Evolutionary conservation across 352 stramenopile genomes (phyloP).

Genomic region (Phytopythium montanum): DNA sequence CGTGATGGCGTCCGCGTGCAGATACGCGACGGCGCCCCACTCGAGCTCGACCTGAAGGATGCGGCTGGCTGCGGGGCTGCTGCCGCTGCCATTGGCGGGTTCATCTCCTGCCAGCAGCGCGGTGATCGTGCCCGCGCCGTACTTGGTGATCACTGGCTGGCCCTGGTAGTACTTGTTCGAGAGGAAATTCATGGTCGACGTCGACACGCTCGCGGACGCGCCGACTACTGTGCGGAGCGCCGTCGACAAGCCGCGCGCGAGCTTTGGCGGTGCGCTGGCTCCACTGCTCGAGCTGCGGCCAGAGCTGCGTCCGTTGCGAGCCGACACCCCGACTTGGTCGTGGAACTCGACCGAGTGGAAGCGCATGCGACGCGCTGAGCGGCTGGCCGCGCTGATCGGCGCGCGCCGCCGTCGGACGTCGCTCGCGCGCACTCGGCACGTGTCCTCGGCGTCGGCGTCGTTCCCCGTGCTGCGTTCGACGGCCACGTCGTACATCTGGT

Average conservation of each 20-base stretch:
- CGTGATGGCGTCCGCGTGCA: slow-evolving; percentile 58
- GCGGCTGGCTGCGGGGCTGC: slow-evolving; percentile 42
- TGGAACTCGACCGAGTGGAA: slow-evolving; percentile 20
- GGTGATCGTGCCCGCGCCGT: slow-evolving; percentile 54
- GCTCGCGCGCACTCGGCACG: slow-evolving; percentile 28
- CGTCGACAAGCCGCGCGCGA: slow-evolving; percentile 41
- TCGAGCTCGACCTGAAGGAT: slow-evolving; percentile 60
- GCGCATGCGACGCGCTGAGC: slow-evolving; percentile 26
- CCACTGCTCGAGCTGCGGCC: slow-evolving; percentile 12
- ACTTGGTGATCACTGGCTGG: slow-evolving; percentile 71
- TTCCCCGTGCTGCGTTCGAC: slow-evolving; percentile 21
- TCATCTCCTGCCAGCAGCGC: slow-evolving; percentile 41
- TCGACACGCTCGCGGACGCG: slow-evolving; percentile 46
- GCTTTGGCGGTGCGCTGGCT: slow-evolving; percentile 23
- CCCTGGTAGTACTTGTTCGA: slow-evolving; percentile 71
- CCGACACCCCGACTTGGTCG: slow-evolving; percentile 10
- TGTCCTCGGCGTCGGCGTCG: slow-evolving; percentile 31
- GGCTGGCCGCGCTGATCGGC: slow-evolving; percentile 10
- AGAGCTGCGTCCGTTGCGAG: slow-evolving; percentile 14
- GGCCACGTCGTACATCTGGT: slow-evolving; percentile 54
- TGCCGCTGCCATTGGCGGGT: slow-evolving; percentile 40
- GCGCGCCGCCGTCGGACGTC: slow-evolving; percentile 37
- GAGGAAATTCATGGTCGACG: slow-evolving; percentile 49
- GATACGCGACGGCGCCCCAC: slow-evolving; percentile 52
- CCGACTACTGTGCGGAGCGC: slow-evolving; percentile 57